Evolutionary conservation across 805 yeast species (phyloP), one percentile per base, ranked within the genome.

Genomic region (Candida easanensis): DNA sequence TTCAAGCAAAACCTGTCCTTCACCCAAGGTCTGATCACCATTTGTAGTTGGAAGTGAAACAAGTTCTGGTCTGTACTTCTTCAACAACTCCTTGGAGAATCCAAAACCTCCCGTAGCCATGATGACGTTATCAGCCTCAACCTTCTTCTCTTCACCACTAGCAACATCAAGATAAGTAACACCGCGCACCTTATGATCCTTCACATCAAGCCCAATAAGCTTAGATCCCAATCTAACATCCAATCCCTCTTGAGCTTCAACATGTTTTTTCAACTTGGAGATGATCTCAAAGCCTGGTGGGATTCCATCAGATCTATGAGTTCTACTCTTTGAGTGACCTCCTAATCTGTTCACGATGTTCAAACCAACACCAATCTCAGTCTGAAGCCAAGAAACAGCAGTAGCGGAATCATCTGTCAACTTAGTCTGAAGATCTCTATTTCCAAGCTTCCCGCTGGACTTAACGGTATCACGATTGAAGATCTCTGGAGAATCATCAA

Each of bases 271-370:
- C 38, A 78, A 56, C 4, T 74, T 66, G 5, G 76, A 70, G 1
- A 79, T 66, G 15, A 79, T 76, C 34, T 77, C 82, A 60, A 70
- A 76, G 0, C 84, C 84, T 4, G 84, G 84, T 13, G 83, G 82
- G 15, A 76, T 56, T 11, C 68, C 69, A 7, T 77, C 74, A 1
- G 95, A 90, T 53, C 95, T 73, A 60, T 87, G 95, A 1, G 96
- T 87, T 61, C 96, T 71, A 17, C 88, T 80, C 38, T 73, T 78
- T 1, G 89, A 80, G 58, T 87, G 95, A 3, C 96, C 96, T 21
- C 95, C 95, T 33, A 87, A 63, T 53, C 86, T 76, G n/a, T 87
- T 75, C 11, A 87, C 84, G 14, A 81, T 69, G 7, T 84, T 74
- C 43, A 87, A 65, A 53, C 82, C 86, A 38, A 85, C 64, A 6